Percentiles rank a stretch among this genome's conserved stretches.
These are phyloP conservation scores for Diaporthe sp. DNA, from an alignment of 2,329 filamentous ascomycete species.

Conservation along the genomic window DNA sequence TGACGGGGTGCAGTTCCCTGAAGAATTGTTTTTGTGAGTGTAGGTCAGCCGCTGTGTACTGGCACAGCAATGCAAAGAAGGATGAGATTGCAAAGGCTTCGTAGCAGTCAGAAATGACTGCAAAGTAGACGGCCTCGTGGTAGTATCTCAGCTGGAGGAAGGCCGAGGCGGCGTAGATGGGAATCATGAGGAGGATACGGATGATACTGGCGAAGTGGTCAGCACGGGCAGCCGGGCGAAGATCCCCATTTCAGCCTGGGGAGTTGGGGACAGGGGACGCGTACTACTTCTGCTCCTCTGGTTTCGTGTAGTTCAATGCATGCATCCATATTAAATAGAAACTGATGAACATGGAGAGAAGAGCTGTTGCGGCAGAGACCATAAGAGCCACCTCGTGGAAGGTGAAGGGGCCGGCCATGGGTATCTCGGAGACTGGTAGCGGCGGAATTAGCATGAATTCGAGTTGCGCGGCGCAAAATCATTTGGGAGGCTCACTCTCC, in stretches of 20 bases:
- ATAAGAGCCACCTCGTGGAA: slow-evolving; percentile 70
- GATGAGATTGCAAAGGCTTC: slow-evolving; percentile 90
- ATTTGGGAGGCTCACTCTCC: slow-evolving; percentile 44
- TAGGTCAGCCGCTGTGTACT: slow-evolving; percentile 83
- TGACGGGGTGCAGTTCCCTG: slow-evolving; percentile 73
- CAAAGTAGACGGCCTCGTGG: slow-evolving; percentile 83
- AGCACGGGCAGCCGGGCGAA: slow-evolving; percentile 19
- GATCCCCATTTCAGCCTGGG: slow-evolving; percentile 19
- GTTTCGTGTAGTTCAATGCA: slow-evolving; percentile 72
- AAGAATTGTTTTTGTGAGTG: slow-evolving; percentile 89
- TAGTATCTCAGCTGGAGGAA: slow-evolving; percentile 83
- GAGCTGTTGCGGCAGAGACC: slow-evolving; percentile 62
- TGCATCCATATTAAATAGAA: slow-evolving; percentile 72
- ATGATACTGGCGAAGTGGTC: slow-evolving; percentile 73
- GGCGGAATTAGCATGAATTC: slow-evolving; percentile 52
- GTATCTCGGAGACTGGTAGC: slow-evolving; percentile 59
- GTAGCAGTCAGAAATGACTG: slow-evolving; percentile 87
- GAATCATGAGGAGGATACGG: slow-evolving; percentile 90
- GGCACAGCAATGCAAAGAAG: slow-evolving; percentile 87
- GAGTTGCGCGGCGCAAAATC: slow-evolving; percentile 8
- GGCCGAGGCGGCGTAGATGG: slow-evolving; percentile 82
- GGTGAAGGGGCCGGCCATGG: slow-evolving; percentile 63
- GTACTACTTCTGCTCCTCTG: slow-evolving; percentile 71
- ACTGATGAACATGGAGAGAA: slow-evolving; percentile 67
- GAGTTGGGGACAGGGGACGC: slow-evolving; percentile 38